A percentile compares a stretch with the other conserved stretches of the same genome.
Evolutionary conservation across 495 filamentous ascomycete species (phyloP).

Genomic region (Hypoxylon rickii): DNA sequence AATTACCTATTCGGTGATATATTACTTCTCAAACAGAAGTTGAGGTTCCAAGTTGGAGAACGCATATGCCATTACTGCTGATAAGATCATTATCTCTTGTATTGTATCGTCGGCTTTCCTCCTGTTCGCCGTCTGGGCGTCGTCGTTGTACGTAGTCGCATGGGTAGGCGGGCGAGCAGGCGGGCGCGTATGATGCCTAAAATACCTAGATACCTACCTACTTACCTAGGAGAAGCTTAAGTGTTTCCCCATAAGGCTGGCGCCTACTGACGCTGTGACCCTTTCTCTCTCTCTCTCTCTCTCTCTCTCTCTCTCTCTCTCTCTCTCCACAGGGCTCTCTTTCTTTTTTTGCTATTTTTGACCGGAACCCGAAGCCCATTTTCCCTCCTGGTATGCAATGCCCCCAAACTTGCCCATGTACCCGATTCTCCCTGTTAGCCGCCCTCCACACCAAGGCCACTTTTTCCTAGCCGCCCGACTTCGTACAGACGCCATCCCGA

Average conservation of each 20-base stretch:
- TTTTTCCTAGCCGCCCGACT: conserved; percentile 54
- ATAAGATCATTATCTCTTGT: too few species aligned
- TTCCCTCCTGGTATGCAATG: conserved; percentile 21
- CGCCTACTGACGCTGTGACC: conserved; percentile 38
- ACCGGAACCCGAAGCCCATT: conserved; percentile 24
- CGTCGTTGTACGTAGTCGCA: too few species aligned
- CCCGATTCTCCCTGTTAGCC: conserved; percentile 41
- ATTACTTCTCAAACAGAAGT: too few species aligned
- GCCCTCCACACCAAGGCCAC: conserved; percentile 43
- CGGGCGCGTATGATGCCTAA: conserved; percentile 36
- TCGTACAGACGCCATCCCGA: conserved; percentile 57
- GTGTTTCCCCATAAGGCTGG: conserved; percentile 38
- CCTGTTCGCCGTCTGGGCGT: too few species aligned
- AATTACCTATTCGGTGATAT: too few species aligned
- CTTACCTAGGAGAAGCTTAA: conserved; percentile 5
- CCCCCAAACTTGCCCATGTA: conserved; percentile 26
- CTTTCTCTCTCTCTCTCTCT: too few species aligned
- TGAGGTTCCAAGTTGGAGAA: too few species aligned
- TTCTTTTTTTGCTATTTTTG: conserved; percentile 44
- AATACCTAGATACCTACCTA: conserved; percentile 7
- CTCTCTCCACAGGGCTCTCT: too few species aligned
- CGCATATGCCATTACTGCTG: too few species aligned
- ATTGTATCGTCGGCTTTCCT: too few species aligned
- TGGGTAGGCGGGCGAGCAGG: too few species aligned
- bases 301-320: too few species aligned